Percentiles rank a stretch among this genome's conserved stretches.
phyloP scores from a whole-genome alignment of 306 rosid genomes.

The apple (Malus domestica) region DNA sequence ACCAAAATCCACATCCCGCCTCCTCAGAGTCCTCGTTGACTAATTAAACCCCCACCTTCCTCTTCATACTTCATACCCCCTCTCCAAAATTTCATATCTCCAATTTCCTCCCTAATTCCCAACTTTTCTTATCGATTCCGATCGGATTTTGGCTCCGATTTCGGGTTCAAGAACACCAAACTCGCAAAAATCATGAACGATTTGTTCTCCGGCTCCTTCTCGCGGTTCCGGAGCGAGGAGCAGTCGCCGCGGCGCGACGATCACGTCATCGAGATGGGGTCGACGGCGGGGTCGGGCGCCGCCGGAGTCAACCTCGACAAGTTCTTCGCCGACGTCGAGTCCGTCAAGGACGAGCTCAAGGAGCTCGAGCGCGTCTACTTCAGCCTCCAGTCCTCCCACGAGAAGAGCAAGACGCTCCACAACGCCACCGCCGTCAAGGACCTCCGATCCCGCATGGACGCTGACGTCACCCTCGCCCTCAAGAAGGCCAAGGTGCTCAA shows the following conservation, averaged over 20 bases:
- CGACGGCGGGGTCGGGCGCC: conserved; percentile 16
- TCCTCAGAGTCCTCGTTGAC: neutral
- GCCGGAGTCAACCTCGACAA: conserved; percentile 56
- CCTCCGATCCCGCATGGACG: conserved; percentile 83
- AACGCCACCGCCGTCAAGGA: conserved; percentile 71
- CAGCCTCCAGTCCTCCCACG: conserved; percentile 45
- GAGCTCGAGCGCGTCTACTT: conserved; percentile 54
- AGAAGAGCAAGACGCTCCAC: conserved; percentile 80
- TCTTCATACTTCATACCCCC: neutral
- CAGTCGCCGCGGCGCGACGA: conserved; percentile 33
- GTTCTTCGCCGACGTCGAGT: conserved; percentile 77
- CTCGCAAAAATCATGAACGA: conserved; percentile 48
- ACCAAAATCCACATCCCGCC: neutral
- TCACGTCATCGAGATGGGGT: conserved; percentile 66
- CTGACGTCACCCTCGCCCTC: conserved; percentile 59
- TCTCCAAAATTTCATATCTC: conserved; percentile 1
- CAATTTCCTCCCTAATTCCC: neutral
- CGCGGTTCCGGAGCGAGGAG: conserved; percentile 54
- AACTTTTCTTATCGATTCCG: neutral
- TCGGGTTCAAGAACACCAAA: neutral
- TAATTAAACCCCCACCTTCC: neutral
- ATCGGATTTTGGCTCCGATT: neutral
- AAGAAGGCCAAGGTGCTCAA: conserved; percentile 85
- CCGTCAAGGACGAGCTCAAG: conserved; percentile 69
- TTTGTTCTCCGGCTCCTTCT: conserved; percentile 67